These are phyloP conservation scores for Pythium dissotocum DNA, from an alignment of 352 stramenopile species.

Conservation along the genomic window DNA sequence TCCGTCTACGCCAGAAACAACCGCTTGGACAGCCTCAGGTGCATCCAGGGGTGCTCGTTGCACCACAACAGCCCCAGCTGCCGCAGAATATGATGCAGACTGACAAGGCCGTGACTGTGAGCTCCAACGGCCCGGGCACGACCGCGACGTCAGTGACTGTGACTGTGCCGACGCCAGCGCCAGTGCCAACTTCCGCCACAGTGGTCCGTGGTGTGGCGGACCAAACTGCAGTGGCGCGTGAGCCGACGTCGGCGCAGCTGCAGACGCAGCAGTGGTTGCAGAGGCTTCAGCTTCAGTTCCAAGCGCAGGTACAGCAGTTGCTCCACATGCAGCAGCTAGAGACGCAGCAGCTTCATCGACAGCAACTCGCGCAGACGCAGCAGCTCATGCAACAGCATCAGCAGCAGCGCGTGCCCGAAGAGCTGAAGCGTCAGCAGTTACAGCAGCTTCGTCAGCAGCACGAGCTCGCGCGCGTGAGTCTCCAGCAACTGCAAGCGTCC, in stretches of 20 bases:
- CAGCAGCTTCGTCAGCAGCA: conserved; percentile 67
- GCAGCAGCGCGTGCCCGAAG: conserved; percentile 56
- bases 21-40: conserved; percentile 31
- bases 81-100: conserved; percentile 15
- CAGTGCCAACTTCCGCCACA: no score
- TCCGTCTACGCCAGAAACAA: conserved; percentile 77
- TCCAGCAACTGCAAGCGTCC: conserved; percentile 4
- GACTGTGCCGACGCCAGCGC: no score
- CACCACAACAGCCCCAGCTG: conserved; percentile 24
- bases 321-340: conserved; percentile 78
- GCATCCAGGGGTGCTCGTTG: conserved; percentile 9
- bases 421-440: conserved; percentile 65
- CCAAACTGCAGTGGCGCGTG: no score
- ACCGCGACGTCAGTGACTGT: no score
- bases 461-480: not conserved
- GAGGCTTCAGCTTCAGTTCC: conserved; percentile 80
- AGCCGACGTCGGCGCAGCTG: conserved; percentile 49
- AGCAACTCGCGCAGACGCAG: conserved; percentile 78
- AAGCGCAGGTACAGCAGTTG: conserved; percentile 72
- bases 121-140: conserved; percentile 23
- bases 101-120: conserved; percentile 20
- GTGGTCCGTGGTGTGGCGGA: no score
- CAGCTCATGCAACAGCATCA: conserved; percentile 71
- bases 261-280: conserved; percentile 83
- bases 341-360: conserved; percentile 70